phyloP scores from a whole-genome alignment of 2,329 filamentous ascomycete species.

The Ceratocystis papillata region DNA sequence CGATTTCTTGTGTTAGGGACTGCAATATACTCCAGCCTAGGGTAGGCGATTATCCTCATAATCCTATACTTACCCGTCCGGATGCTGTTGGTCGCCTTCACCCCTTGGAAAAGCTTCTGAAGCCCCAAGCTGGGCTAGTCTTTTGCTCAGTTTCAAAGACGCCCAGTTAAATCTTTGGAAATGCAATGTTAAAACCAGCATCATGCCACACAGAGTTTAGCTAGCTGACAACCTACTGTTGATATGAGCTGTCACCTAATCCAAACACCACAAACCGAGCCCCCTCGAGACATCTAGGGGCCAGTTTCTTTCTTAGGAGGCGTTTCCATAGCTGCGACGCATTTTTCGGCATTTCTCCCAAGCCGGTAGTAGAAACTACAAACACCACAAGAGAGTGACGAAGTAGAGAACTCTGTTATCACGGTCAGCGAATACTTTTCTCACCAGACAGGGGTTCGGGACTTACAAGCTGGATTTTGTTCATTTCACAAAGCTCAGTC shows the following conservation, averaged over 20 bases:
- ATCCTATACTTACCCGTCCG: slow-evolving; percentile 60
- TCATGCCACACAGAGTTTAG: background rate
- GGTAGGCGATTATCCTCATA: no score
- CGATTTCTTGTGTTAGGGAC: background rate
- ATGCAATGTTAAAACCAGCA: background rate
- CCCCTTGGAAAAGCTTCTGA: slow-evolving; percentile 63
- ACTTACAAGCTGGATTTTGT: slow-evolving; percentile 63
- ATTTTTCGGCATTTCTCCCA: slow-evolving; percentile 86
- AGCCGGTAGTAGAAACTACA: slow-evolving; percentile 81
- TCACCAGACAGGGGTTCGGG: background rate
- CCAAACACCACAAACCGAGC: slow-evolving; percentile 79
- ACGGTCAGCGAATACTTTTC: background rate
- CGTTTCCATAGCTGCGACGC: slow-evolving; percentile 73
- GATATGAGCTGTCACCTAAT: slow-evolving; percentile 87
- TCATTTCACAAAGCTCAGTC: slow-evolving; percentile 64
- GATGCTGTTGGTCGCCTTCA: slow-evolving; percentile 87
- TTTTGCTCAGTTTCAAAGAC: slow-evolving; percentile 73
- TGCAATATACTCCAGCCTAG: background rate
- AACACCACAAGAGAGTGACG: slow-evolving; percentile 57
- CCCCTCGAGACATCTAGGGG: slow-evolving; percentile 54
- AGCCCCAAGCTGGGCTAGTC: slow-evolving; percentile 74
- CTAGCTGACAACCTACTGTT: slow-evolving; percentile 49
- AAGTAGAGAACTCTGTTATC: slow-evolving; percentile 40
- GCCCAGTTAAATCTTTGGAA: slow-evolving; percentile 78
- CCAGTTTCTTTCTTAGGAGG: slow-evolving; percentile 66